A percentile compares a stretch with the other conserved stretches of the same genome.
phyloP scores from a whole-genome alignment of 306 rosid genomes.

The Dalbergia cultrata region DNA sequence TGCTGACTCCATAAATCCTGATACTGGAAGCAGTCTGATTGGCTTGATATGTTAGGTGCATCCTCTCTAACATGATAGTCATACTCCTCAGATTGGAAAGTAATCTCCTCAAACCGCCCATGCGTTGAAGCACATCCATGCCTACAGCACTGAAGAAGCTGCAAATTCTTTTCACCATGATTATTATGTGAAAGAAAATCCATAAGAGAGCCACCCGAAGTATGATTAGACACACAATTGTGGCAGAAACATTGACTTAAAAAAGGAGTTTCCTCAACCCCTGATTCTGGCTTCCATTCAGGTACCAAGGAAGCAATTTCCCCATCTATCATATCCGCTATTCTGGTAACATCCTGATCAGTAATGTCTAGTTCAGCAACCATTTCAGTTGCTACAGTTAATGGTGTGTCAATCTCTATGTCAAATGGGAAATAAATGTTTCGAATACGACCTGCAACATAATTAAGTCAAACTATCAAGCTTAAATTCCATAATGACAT shows the following conservation, averaged over 20 bases:
- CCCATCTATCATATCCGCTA: constrained; percentile 97
- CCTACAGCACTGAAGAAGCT: constrained; percentile 67
- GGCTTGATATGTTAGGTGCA: constrained; percentile 53
- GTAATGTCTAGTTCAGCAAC: constrained; percentile 91
- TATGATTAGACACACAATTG: constrained; percentile 73
- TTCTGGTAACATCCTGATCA: constrained; percentile 86
- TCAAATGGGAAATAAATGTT: constrained; percentile 93
- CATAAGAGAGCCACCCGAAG: constrained; percentile 68
- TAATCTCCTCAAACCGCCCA: constrained; percentile 94
- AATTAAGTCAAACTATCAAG: constrained; percentile 18
- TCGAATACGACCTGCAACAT: constrained; percentile 75
- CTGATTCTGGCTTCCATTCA: constrained; percentile 80
- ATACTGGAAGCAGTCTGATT: constrained; percentile 52
- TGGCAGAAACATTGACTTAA: constrained; percentile 65
- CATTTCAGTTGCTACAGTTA: constrained; percentile 96
- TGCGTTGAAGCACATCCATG: constrained; percentile 80
- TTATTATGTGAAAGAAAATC: constrained; percentile 57
- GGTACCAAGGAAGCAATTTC: constrained; percentile 87
- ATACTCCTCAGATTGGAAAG: constrained; percentile 73
- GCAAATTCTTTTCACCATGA: constrained; percentile 52
- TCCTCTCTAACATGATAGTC: constrained; percentile 58
- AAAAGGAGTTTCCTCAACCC: constrained; percentile 73
- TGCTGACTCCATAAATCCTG: constrained; percentile 69
- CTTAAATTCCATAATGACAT: constrained; percentile 27
- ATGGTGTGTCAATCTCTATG: constrained; percentile 83